Conservation (phyloP, 805 yeast species). For the Torulaspora quercuum region DNA sequence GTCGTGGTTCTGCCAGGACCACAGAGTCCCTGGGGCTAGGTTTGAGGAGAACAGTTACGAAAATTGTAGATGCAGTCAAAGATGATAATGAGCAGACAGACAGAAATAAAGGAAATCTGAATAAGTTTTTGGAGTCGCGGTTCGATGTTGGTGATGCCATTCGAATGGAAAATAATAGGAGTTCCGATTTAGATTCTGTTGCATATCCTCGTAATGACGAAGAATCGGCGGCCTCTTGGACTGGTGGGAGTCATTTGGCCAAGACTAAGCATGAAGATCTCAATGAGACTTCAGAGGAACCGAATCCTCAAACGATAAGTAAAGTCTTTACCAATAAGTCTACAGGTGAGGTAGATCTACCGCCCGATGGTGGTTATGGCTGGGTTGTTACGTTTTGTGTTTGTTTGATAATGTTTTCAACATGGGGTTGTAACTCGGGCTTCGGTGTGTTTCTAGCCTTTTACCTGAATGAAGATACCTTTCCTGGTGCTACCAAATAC, state of each 20-base stretch:
- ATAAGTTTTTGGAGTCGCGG: slow-evolving; percentile 21
- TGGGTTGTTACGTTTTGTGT: slow-evolving; percentile 59
- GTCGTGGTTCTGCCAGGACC: slow-evolving; percentile 1
- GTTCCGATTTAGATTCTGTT: background rate
- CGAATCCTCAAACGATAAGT: slow-evolving; percentile 19
- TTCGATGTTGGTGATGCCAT: slow-evolving; percentile 36
- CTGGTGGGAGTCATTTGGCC: background rate
- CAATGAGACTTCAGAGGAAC: slow-evolving; percentile 8
- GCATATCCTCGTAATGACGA: slow-evolving; percentile 2
- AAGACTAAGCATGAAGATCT: background rate
- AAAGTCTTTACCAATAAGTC: slow-evolving; percentile 38
- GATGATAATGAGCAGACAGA: slow-evolving; percentile 28
- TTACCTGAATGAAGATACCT: slow-evolving; percentile 49
- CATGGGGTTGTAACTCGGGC: slow-evolving; percentile 72
- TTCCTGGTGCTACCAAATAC: slow-evolving; percentile 51
- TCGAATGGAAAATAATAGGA: slow-evolving; percentile 20
- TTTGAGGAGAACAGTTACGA: slow-evolving; percentile 16
- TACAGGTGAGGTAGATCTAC: slow-evolving; percentile 38
- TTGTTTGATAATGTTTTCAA: slow-evolving; percentile 49
- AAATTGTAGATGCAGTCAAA: slow-evolving; percentile 23
- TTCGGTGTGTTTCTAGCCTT: slow-evolving; percentile 61
- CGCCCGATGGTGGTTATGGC: slow-evolving; percentile 67
- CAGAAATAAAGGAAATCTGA: slow-evolving; percentile 14
- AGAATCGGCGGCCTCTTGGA: slow-evolving; percentile 7
- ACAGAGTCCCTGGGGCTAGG: slow-evolving; percentile 9